These are phyloP conservation scores for Setaria italica DNA, from an alignment of 202 grass and related monocot genomes.

Conservation along the genomic window DNA sequence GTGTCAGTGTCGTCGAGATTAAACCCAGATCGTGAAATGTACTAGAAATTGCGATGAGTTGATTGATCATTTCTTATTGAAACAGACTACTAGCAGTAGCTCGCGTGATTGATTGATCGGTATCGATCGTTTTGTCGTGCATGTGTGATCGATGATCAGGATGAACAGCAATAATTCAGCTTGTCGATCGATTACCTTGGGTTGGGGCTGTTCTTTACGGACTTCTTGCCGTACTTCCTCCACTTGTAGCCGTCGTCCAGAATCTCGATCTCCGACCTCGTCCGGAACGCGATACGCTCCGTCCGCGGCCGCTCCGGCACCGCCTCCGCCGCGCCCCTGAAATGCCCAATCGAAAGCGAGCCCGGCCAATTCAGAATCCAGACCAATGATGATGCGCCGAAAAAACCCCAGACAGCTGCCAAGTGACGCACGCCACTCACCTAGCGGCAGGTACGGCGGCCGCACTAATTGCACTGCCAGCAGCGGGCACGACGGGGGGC, in stretches of 20 bases:
- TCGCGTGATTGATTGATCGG: not conserved
- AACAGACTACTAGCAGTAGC: not conserved
- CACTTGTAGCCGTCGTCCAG: conserved; percentile 97
- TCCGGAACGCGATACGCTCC: conserved; percentile 86
- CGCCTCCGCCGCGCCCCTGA: conserved; percentile 44
- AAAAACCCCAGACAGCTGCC: not conserved
- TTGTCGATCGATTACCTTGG: conserved; percentile 62
- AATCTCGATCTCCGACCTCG: conserved; percentile 73
- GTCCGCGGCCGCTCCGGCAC: conserved; percentile 54
- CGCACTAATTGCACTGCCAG: not conserved
- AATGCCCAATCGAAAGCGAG: conserved; percentile 25
- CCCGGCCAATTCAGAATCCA: not conserved
- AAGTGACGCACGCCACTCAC: conserved; percentile 12
- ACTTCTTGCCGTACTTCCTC: conserved; percentile 98
- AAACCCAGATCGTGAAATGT: not conserved
- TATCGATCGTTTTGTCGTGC: not conserved
- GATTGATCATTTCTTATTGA: not conserved
- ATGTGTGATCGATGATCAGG: not conserved
- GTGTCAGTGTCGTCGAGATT: not conserved
- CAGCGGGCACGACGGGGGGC: conserved; percentile 3
- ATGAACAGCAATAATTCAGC: not conserved
- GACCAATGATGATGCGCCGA: not conserved
- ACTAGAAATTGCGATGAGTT: not conserved
- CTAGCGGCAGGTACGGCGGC: not conserved
- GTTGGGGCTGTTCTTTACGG: conserved; percentile 98